A percentile compares a stretch with the other conserved stretches of the same genome.
Evolutionary conservation across 192 early-diverging fungal genomes (phyloP).

Genomic region (Cladochytrium replicatum): DNA sequence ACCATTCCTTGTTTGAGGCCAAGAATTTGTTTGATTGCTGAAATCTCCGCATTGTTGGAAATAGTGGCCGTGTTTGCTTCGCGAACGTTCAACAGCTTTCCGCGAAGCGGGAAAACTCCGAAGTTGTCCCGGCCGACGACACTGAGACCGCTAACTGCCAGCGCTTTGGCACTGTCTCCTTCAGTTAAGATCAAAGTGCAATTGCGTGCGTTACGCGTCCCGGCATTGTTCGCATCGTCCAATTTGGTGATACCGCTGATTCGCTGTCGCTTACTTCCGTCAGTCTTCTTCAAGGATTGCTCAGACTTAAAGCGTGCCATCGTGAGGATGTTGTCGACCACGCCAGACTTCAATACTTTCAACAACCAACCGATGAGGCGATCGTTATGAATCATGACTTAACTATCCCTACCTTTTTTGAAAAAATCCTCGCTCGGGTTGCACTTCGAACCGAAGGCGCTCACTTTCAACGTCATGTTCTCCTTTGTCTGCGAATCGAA

Average conservation of each 20-base stretch:
- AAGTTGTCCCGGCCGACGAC: conserved; percentile 83
- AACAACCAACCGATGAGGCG: conserved; percentile 5
- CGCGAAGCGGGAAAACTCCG: conserved; percentile 92
- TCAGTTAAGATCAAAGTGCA: conserved; percentile 97
- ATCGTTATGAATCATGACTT: not conserved
- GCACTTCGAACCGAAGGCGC: conserved; percentile 75
- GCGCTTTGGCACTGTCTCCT: conserved; percentile 90
- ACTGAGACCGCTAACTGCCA: conserved; percentile 75
- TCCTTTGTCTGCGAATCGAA: conserved; percentile 99
- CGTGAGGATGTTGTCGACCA: conserved; percentile 70
- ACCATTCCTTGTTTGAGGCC: conserved; percentile 78
- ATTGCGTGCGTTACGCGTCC: conserved; percentile 51
- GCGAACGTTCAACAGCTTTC: conserved; percentile 95
- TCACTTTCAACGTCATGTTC: conserved; percentile 69
- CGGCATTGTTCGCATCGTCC: conserved; percentile 91
- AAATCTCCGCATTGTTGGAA: conserved; percentile 75
- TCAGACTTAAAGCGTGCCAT: conserved; percentile 62
- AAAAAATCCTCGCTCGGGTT: conserved; percentile 66
- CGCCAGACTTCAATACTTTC: conserved; percentile 74
- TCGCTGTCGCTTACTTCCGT: conserved; percentile 58
- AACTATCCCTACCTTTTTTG: conserved; percentile 43
- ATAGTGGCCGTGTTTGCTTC: conserved; percentile 66
- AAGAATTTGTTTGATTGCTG: conserved; percentile 82
- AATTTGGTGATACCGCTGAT: conserved; percentile 77
- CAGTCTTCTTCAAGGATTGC: conserved; percentile 76